Evolutionary conservation across 352 stramenopile genomes (phyloP).

Genomic region (Phytophthora syringae): DNA sequence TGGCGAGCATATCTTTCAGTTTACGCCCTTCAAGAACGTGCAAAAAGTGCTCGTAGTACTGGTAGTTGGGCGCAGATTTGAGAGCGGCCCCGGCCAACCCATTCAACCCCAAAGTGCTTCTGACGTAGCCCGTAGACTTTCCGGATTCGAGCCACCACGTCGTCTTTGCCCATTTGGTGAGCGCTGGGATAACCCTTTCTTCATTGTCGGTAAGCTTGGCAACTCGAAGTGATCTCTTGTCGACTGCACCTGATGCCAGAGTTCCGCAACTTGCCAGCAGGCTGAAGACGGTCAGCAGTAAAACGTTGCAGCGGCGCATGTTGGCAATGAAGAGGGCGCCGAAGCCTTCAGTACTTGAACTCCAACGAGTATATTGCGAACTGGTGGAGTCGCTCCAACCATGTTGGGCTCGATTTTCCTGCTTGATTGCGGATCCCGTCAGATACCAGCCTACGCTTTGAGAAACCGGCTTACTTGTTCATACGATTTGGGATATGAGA

Average conservation of each 20-base stretch:
- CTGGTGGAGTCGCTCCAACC: background rate
- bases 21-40: background rate
- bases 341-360: background rate
- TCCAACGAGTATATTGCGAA: background rate
- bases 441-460: background rate
- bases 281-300: background rate
- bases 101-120: constrained; percentile 4
- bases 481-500: background rate
- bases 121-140: constrained; percentile 2
- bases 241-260: background rate
- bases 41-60: constrained; percentile 19
- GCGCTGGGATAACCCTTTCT: background rate
- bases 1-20: background rate
- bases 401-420: background rate
- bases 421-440: constrained; percentile 8
- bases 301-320: background rate
- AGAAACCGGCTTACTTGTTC: background rate
- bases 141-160: constrained; percentile 6
- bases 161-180: background rate
- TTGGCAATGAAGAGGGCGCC: background rate
- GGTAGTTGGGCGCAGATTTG: constrained; percentile 19
- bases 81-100: background rate
- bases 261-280: background rate
- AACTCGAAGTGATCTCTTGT: constrained; percentile 5
- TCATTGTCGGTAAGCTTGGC: constrained; percentile 4